A percentile compares a stretch with the other conserved stretches of the same genome.
Conservation (phyloP, 331 rosid genomes). For the Dryas integrifolia region DNA sequence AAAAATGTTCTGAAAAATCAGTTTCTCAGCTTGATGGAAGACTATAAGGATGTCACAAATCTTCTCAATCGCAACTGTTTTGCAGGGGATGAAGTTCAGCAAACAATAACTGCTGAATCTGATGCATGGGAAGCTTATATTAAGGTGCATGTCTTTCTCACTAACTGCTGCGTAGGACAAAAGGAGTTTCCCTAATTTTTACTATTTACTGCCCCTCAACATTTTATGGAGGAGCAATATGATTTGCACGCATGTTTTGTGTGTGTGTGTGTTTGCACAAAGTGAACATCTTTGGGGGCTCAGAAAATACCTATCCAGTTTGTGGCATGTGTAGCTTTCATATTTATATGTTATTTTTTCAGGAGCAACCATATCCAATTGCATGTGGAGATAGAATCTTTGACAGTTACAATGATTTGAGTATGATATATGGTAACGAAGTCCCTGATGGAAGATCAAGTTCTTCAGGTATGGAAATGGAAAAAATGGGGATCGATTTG, state of each 20-base stretch:
- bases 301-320: not conserved
- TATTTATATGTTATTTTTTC: conserved; percentile 24
- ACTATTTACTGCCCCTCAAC: not conserved
- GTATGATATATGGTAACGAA: conserved; percentile 26
- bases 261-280: not conserved
- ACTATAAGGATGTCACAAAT: conserved; percentile 20
- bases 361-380: conserved; percentile 38
- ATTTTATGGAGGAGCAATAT: not conserved
- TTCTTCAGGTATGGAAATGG: conserved; percentile 12
- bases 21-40: conserved; percentile 31
- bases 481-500: conserved; percentile 17
- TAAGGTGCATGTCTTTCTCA: conserved; percentile 29
- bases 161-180: not conserved
- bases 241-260: not conserved
- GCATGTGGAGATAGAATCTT: conserved; percentile 27
- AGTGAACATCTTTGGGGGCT: conserved; percentile 4
- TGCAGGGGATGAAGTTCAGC: conserved; percentile 30
- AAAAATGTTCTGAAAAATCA: conserved; percentile 28
- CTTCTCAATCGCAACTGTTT: conserved; percentile 34
- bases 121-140: conserved; percentile 28
- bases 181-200: not conserved
- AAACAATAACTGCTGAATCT: conserved; percentile 22
- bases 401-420: conserved; percentile 32
- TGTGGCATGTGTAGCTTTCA: not conserved
- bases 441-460: conserved; percentile 16